Conservation (phyloP, 257 asterid species). For the Hygrophila difformis region DNA sequence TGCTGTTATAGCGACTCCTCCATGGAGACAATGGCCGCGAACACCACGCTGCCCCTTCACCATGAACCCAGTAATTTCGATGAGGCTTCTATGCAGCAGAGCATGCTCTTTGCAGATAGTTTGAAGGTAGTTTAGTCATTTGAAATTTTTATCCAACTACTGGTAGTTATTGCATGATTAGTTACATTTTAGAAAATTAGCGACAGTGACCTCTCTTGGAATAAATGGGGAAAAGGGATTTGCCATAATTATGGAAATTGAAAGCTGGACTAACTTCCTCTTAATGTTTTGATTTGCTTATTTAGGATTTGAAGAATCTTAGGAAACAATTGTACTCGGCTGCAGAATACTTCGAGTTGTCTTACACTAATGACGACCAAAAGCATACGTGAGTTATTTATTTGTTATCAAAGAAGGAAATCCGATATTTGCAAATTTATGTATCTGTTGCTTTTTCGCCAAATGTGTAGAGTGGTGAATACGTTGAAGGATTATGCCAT, state of each 20-base stretch:
- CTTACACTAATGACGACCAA: constrained; percentile 72
- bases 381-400: constrained; percentile 59
- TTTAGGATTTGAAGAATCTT: constrained; percentile 84
- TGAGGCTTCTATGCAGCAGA: constrained; percentile 79
- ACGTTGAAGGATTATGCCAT: constrained; percentile 89
- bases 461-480: constrained; percentile 65
- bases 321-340: constrained; percentile 88
- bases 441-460: no score
- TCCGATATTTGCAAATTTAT: no score
- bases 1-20: constrained; percentile 17
- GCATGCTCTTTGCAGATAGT: constrained; percentile 78
- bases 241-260: not conserved
- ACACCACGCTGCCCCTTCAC: constrained; percentile 47
- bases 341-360: constrained; percentile 88
- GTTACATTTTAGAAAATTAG: no score
- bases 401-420: not conserved
- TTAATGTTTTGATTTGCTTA: constrained; percentile 12
- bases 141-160: constrained; percentile 6
- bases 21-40: constrained; percentile 29
- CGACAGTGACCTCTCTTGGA: constrained; percentile 7
- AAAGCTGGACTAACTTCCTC: no score
- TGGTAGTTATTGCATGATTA: constrained; percentile 1
- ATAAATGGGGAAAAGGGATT: not conserved
- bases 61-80: constrained; percentile 62
- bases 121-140: constrained; percentile 50